These are phyloP conservation scores for Chlorella sp. DNA, from an alignment of 139 green algal genomes.

Conservation along the genomic window DNA sequence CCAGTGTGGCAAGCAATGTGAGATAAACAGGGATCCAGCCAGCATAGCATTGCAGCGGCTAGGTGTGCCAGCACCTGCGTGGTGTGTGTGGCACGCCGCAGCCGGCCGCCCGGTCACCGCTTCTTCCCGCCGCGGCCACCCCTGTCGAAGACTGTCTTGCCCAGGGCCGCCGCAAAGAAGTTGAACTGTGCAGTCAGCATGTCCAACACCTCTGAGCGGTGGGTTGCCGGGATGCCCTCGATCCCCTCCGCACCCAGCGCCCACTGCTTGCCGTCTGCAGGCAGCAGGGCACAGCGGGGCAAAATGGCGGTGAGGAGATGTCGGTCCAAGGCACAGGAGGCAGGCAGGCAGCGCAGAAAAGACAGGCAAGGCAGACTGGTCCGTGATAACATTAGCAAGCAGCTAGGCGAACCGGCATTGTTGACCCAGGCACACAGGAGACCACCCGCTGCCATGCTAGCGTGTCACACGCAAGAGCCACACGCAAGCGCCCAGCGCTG, in stretches of 20 bases:
- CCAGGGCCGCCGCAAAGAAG: conserved; percentile 51
- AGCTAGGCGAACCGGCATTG: not conserved
- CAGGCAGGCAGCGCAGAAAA: not conserved
- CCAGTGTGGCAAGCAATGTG: not conserved
- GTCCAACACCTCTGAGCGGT: conserved; percentile 44
- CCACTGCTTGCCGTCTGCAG: conserved; percentile 50
- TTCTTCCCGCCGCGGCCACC: not conserved
- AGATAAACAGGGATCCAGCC: not conserved
- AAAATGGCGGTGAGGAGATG: not conserved
- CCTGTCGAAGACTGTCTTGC: conserved; percentile 49
- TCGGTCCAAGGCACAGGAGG: not conserved
- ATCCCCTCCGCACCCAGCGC: conserved; percentile 41
- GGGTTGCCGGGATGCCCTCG: conserved; percentile 35
- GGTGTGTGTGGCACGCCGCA: not conserved
- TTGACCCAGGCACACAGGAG: not conserved
- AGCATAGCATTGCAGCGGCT: not conserved
- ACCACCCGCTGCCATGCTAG: not conserved
- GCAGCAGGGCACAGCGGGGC: not conserved
- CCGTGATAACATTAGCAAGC: not conserved
- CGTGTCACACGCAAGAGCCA: not conserved
- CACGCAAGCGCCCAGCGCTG: no score
- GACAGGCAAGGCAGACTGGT: not conserved
- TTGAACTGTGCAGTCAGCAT: conserved; percentile 49
- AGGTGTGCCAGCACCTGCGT: not conserved
- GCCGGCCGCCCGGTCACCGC: not conserved